Conservation (phyloP, 1,284 basidiomycete species). For the Papiliotrema fonsecae region DNA sequence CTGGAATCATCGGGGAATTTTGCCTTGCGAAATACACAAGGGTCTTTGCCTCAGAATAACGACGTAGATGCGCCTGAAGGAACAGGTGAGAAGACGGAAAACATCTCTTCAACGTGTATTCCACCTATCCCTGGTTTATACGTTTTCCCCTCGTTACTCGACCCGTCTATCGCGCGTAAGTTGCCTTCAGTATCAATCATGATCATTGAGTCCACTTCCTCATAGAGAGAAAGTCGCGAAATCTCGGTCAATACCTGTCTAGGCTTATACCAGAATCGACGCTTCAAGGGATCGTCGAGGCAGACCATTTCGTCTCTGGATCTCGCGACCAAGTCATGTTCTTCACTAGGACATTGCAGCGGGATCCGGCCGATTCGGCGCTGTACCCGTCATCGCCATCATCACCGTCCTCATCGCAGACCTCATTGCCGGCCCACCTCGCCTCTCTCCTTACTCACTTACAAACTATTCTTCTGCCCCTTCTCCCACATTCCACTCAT, state of each 20-base stretch:
- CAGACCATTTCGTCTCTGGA: constrained; percentile 40
- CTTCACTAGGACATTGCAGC: too few species aligned
- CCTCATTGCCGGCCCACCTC: not conserved
- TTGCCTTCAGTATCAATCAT: too few species aligned
- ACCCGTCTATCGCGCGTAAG: constrained; percentile 20
- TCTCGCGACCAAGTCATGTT: constrained; percentile 47
- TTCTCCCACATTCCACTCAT: constrained; percentile 4
- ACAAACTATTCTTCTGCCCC: constrained; percentile 9
- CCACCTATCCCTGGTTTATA: constrained; percentile 30
- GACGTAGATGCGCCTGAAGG: too few species aligned
- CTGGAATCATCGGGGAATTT: not conserved
- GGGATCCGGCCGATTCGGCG: too few species aligned
- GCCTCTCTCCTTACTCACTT: constrained; percentile 21
- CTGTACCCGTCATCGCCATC: too few species aligned
- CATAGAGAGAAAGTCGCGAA: too few species aligned
- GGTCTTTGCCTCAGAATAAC: too few species aligned
- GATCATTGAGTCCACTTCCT: too few species aligned
- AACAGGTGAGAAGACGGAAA: too few species aligned
- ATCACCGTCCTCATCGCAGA: not conserved
- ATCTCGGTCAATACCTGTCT: too few species aligned
- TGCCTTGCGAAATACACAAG: too few species aligned
- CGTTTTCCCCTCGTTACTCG: constrained; percentile 24
- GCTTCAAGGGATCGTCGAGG: constrained; percentile 22
- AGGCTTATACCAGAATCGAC: constrained; percentile 23
- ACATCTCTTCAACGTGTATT: too few species aligned